phyloP scores from a whole-genome alignment of 495 filamentous ascomycete species.

The Ramalina peruviana region DNA sequence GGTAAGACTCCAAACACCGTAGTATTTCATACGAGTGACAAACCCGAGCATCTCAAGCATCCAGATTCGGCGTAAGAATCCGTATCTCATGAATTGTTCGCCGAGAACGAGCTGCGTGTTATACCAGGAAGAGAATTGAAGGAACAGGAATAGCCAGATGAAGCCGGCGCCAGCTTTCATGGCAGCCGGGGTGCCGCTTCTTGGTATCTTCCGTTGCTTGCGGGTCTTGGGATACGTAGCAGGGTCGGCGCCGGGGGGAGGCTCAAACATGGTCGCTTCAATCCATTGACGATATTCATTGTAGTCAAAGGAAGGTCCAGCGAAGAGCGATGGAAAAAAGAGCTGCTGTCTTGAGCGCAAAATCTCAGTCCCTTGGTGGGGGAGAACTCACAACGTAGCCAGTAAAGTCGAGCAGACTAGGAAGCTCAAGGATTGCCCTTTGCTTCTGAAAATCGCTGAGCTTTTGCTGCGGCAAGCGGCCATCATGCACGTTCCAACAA shows the following conservation, averaged over 20 bases:
- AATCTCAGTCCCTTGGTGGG: background rate
- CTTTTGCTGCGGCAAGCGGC: slow-evolving; percentile 58
- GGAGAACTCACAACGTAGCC: slow-evolving; percentile 52
- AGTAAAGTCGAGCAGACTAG: slow-evolving; percentile 60
- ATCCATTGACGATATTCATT: slow-evolving; percentile 86
- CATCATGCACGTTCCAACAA: slow-evolving; percentile 95
- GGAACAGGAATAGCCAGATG: slow-evolving; percentile 64
- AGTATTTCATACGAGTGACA: slow-evolving; percentile 76
- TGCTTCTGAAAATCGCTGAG: slow-evolving; percentile 80
- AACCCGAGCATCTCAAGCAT: slow-evolving; percentile 72
- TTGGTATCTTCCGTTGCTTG: slow-evolving; percentile 87
- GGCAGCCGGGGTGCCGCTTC: slow-evolving; percentile 74
- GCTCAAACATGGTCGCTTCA: slow-evolving; percentile 84
- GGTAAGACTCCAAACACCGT: slow-evolving; percentile 85
- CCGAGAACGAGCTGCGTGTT: slow-evolving; percentile 44
- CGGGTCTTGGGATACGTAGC: slow-evolving; percentile 69
- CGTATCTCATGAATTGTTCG: slow-evolving; percentile 47
- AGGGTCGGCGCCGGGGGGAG: slow-evolving; percentile 64
- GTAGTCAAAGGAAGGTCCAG: slow-evolving; percentile 85
- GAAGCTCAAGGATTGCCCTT: slow-evolving; percentile 58
- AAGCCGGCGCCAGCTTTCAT: slow-evolving; percentile 60
- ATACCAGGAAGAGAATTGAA: slow-evolving; percentile 59
- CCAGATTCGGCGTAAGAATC: slow-evolving; percentile 57
- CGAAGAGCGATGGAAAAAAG: slow-evolving; percentile 85
- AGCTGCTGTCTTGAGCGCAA: slow-evolving; percentile 25